Base-by-base conservation (phyloP, 352 stramenopile species). In the Pythium dissimile region DNA sequence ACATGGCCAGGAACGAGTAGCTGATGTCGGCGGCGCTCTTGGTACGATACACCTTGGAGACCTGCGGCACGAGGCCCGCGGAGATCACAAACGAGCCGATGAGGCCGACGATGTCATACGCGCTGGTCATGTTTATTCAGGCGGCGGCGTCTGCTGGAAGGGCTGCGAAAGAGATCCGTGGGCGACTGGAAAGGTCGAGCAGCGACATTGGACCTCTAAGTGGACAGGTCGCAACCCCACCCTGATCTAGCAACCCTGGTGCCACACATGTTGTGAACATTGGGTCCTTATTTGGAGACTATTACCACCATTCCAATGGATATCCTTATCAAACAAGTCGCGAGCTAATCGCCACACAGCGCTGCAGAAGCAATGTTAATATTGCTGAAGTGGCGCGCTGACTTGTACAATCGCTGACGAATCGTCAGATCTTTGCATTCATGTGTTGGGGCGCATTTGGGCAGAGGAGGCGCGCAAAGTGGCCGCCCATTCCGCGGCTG, bases 21-120 rank as follows among this genome's bases (percentile, higher is more conserved):
- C 71, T 84, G 15, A 84, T 79, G 58, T 88, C 75, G 43, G 72
- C 76, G 46, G 75, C 73, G 50, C 73, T 84, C 60, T 83, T 84
- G 45, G 72, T 84, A 45, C 67, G 68, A 64, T 75, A 82, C n/a
- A 85, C 71, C 52, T 84, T 87, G 48, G 53, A 49, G 56, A 85
- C 77, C 35, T 87, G 74, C 46, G 74, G 74, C 31, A 85, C 64
- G n/a, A 87, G 62, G n/a, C 72, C 70, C 27, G 62, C 71, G 23
- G 74, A 73, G 57, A 85, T 79, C 45, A 86, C 67, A 52, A 84
- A 83, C 41, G 74, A 84, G 50, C 73, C 76, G 21, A 80, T 59
- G 56, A 87, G 77, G 9, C 77, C 77, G 50, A 84, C 66, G 41
- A 79, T 73, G 56, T 84, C 66, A 65, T 70, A 84, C 1, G 16